These are phyloP conservation scores for Boletus sensibilis DNA, from an alignment of 768 basidiomycete species.

Conservation along the genomic window DNA sequence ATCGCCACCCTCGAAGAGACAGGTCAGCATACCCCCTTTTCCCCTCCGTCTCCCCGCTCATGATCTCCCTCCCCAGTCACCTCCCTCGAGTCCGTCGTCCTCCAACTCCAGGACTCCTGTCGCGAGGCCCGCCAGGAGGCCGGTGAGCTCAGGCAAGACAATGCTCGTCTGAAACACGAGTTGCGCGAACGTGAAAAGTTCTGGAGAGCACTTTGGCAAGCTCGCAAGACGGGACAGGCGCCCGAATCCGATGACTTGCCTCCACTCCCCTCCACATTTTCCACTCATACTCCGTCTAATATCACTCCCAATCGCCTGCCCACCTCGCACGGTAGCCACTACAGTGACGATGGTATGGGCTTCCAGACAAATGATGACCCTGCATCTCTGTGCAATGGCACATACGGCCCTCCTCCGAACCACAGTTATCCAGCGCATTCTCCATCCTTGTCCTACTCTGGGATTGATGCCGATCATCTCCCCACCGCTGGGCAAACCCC, in stretches of 20 bases:
- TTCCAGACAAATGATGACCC: conserved; percentile 53
- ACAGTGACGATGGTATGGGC: conserved; percentile 41
- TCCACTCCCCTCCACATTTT: conserved; percentile 45
- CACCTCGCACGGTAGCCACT: conserved; percentile 38
- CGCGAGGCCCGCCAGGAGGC: conserved; percentile 63
- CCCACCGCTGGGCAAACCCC: conserved; percentile 25
- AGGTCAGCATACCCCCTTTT: conserved; percentile 36
- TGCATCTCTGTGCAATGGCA: conserved; percentile 40
- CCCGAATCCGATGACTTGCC: conserved; percentile 53
- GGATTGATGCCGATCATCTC: conserved; percentile 34
- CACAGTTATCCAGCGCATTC: conserved; percentile 47
- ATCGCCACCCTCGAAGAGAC: conserved; percentile 87
- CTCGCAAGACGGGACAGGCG: conserved; percentile 55
- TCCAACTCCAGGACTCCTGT: conserved; percentile 80
- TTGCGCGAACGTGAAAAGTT: conserved; percentile 71
- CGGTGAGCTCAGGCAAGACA: conserved; percentile 64
- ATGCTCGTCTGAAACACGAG: conserved; percentile 60
- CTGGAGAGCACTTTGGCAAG: conserved; percentile 68
- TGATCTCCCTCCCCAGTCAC: conserved; percentile 51
- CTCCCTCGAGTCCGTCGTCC: conserved; percentile 79
- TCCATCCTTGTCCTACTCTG: conserved; percentile 42
- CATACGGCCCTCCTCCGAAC: conserved; percentile 42
- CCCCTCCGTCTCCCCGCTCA: conserved; percentile 11
- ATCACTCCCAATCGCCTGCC: conserved; percentile 37
- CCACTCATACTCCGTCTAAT: conserved; percentile 34